Evolutionary conservation across 176 grass and related monocot species (phyloP).

Genomic region (Avena eriantha): DNA sequence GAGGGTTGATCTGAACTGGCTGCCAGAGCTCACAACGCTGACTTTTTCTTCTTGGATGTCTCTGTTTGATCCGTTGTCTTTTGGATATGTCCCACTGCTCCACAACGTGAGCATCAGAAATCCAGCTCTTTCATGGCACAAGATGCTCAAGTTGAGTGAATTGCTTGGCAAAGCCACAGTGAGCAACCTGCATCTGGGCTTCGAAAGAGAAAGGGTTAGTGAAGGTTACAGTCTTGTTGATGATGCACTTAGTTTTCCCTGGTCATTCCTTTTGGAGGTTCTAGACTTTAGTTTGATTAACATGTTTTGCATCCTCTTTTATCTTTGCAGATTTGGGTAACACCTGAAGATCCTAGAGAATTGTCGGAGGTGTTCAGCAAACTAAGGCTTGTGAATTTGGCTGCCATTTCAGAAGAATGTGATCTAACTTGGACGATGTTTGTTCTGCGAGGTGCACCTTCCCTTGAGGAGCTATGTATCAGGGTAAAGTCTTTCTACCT

Average conservation of each 20-base stretch:
- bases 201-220: background rate
- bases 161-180: background rate
- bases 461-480: slow-evolving; percentile 4
- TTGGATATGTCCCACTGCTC: slow-evolving; percentile 5
- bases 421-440: background rate
- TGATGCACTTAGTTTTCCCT: background rate
- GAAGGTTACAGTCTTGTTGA: background rate
- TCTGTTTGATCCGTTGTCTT: background rate
- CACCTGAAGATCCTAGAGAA: no score
- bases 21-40: background rate
- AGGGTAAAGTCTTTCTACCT: slow-evolving; percentile 6
- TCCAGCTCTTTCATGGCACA: background rate
- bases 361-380: no score
- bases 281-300: background rate
- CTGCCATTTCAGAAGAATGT: background rate
- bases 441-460: background rate
- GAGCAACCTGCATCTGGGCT: background rate
- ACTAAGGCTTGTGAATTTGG: no score
- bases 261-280: no score
- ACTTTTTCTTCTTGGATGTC: background rate
- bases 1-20: no score
- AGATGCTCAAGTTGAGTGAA: slow-evolving; percentile 26
- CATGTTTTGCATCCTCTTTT: background rate
- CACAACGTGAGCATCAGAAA: background rate
- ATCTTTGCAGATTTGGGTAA: slow-evolving; percentile 11